Base-by-base conservation (phyloP, 2,329 filamentous ascomycete species). In the Xylariaceae sp. region DNA sequence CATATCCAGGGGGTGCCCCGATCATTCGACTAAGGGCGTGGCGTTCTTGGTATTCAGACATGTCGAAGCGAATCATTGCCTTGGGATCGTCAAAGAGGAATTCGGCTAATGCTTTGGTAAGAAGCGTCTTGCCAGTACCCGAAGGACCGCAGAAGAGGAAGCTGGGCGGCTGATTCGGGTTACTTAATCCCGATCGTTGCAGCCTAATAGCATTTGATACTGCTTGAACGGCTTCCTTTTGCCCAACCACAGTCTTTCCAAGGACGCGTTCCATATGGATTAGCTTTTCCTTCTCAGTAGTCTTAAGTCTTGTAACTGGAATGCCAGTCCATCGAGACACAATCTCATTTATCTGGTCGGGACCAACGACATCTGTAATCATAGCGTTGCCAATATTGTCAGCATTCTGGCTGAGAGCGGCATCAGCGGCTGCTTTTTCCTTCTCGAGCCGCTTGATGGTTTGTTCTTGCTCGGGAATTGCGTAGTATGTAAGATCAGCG, bases 111-210 rank as follows among this genome's bases (percentile, higher is more conserved):
- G 92, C 94, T 74, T 99, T 99, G 61, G 92, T 97, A 54, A 99
- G 84, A 18, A 99, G 78, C 16, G 94, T 99, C 76, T 99, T 99
- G 78, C 94, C 94, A 12, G 94, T 99, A 77, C 94, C 94, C 0
- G 92, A 97, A 13, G 94, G 94, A 77, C 94, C 94, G 67, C 94
- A 97, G 83, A 99, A 99, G 54, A 99, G 81, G 85, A 99, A 99
- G 68, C 90, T 96, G 2, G 94, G 94, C 22, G 94, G 94, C 66
- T 96, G 90, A 70, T 97, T 97, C 29, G 94, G 94, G 70, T 99
- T 99, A 73, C 83, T 84, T 41, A 99, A 87, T 54, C 94, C 94
- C 51, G 94, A 97, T 60, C 94, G 86, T 72, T 97, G 92, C 39
- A 99, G 81, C 60, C 94, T 86, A 67, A 99, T 99, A 49, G 94